phyloP scores from a whole-genome alignment of 2,329 filamentous ascomycete species.

The Phaeosphaeria sp. region DNA sequence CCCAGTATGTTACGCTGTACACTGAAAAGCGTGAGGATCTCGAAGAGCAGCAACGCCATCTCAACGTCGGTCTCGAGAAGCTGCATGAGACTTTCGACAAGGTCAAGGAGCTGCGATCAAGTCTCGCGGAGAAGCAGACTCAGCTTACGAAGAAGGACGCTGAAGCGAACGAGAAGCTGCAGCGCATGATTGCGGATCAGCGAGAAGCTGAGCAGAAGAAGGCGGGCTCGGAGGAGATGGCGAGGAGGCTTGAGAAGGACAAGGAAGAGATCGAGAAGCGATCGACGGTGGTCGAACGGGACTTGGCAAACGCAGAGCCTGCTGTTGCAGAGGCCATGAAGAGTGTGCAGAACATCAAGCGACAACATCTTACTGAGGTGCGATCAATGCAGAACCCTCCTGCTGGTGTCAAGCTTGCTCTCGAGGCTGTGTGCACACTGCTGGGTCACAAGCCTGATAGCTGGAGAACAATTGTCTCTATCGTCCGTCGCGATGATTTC shows the following conservation, averaged over 20 bases:
- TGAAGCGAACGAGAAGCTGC: slow-evolving; percentile 96
- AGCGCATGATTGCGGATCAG: slow-evolving; percentile 96
- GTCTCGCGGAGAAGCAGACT: slow-evolving; percentile 90
- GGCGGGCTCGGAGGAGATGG: slow-evolving; percentile 85
- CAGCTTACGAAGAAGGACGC: slow-evolving; percentile 93
- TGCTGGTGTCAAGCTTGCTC: slow-evolving; percentile 84
- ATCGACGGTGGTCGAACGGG: slow-evolving; percentile 82
- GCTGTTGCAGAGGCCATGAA: slow-evolving; percentile 92
- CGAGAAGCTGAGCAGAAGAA: slow-evolving; percentile 92
- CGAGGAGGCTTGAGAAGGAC: slow-evolving; percentile 84
- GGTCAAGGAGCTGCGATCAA: slow-evolving; percentile 88
- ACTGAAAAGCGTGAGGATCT: slow-evolving; percentile 98
- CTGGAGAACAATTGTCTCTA: slow-evolving; percentile 89
- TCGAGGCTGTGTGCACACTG: slow-evolving; percentile 95
- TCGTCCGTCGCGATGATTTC: slow-evolving; percentile 93
- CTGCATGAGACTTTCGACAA: slow-evolving; percentile 96
- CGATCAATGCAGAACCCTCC: slow-evolving; percentile 96
- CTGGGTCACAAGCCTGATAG: slow-evolving; percentile 88
- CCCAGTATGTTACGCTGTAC: slow-evolving; percentile 96
- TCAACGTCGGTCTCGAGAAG: slow-evolving; percentile 98
- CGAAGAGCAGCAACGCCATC: slow-evolving; percentile 96
- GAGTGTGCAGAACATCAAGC: slow-evolving; percentile 98
- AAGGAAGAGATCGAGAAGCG: slow-evolving; percentile 85
- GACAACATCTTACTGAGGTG: slow-evolving; percentile 95
- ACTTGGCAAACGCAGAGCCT: slow-evolving; percentile 89